A percentile compares a stretch with the other conserved stretches of the same genome.
Conservation (phyloP, 2,329 filamentous ascomycete species). For the Calonectria ilicicola region DNA sequence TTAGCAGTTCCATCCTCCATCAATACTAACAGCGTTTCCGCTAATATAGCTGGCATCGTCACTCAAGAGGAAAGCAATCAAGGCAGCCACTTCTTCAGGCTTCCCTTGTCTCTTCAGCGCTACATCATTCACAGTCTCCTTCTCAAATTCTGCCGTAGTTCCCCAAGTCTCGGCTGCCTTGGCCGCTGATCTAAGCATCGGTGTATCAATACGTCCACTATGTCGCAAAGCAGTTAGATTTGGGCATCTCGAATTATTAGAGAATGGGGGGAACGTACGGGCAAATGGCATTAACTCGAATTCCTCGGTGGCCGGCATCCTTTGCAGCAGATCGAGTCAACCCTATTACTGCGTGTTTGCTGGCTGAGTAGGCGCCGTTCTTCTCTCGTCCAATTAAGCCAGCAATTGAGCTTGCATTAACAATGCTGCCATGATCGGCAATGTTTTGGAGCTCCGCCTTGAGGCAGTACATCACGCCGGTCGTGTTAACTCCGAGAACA, state of each 20-base stretch:
- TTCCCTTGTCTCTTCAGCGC: slow-evolving; percentile 37
- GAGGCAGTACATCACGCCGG: slow-evolving; percentile 45
- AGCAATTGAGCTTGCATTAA: slow-evolving; percentile 58
- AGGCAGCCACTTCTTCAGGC: slow-evolving; percentile 41
- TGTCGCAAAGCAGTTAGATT: neutral
- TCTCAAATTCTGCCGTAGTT: slow-evolving; percentile 10
- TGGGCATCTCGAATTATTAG: neutral
- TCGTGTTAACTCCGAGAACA: slow-evolving; percentile 44
- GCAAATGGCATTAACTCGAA: slow-evolving; percentile 46
- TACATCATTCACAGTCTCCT: slow-evolving; percentile 28
- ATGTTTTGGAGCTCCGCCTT: slow-evolving; percentile 49
- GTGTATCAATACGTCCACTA: slow-evolving; percentile 45
- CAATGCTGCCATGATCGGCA: slow-evolving; percentile 55
- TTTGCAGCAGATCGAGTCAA: slow-evolving; percentile 46
- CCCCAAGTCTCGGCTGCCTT: slow-evolving; percentile 26
- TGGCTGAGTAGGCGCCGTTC: slow-evolving; percentile 45
- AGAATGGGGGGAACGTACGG: slow-evolving; percentile 35
- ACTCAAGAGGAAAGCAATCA: slow-evolving; percentile 46
- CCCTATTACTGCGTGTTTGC: slow-evolving; percentile 48
- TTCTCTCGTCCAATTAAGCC: slow-evolving; percentile 51
- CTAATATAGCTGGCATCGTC: slow-evolving; percentile 44
- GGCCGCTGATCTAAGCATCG: slow-evolving; percentile 39
- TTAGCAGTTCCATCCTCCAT: slow-evolving; percentile 45
- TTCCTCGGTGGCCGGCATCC: slow-evolving; percentile 40
- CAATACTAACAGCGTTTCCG: slow-evolving; percentile 37